A percentile compares a stretch with the other conserved stretches of the same genome.
Evolutionary conservation across 148 eudicot genomes (phyloP).

Genomic region (Nepenthes gracilis): DNA sequence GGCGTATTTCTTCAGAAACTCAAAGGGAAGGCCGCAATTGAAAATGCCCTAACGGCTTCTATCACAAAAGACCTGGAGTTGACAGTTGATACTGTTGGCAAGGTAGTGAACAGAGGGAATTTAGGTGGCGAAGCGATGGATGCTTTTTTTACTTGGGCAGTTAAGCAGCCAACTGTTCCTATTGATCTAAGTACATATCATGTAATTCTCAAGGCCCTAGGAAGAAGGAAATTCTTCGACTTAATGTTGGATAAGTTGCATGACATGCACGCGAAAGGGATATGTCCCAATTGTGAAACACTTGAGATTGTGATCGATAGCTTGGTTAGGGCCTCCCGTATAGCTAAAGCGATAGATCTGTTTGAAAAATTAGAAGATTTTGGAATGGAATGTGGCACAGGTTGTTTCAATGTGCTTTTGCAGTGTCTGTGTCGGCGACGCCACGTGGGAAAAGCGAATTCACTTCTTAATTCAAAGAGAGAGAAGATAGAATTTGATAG

Average conservation of each 20-base stretch:
- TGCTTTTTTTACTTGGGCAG: constrained; percentile 66
- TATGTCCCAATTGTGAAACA: constrained; percentile 33
- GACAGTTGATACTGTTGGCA: constrained; percentile 37
- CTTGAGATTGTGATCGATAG: constrained; percentile 62
- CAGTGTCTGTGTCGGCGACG: constrained; percentile 50
- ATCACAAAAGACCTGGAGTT: constrained; percentile 26
- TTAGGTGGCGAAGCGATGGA: constrained; percentile 68
- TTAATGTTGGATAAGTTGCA: constrained; percentile 40
- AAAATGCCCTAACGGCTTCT: constrained; percentile 31
- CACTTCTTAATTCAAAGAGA: constrained; percentile 44
- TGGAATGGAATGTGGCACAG: constrained; percentile 41
- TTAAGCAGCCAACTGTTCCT: constrained; percentile 21
- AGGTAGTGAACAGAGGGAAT: constrained; percentile 53
- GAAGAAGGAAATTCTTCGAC: constrained; percentile 64
- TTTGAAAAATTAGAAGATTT: constrained; percentile 44
- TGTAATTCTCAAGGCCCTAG: constrained; percentile 58
- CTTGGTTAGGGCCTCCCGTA: constrained; percentile 33
- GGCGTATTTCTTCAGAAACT: constrained; percentile 85
- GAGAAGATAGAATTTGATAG: constrained; percentile 37
- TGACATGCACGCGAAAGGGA: constrained; percentile 41
- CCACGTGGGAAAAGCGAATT: constrained; percentile 49
- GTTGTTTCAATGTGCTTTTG: constrained; percentile 53
- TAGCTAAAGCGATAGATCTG: constrained; percentile 52
- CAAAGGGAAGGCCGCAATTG: constrained; percentile 35
- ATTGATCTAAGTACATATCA: constrained; percentile 35